A percentile compares a stretch with the other conserved stretches of the same genome.
These are phyloP conservation scores for Hymenoscyphus fraxineus DNA, from an alignment of 2,329 filamentous ascomycete species.

Conservation along the genomic window DNA sequence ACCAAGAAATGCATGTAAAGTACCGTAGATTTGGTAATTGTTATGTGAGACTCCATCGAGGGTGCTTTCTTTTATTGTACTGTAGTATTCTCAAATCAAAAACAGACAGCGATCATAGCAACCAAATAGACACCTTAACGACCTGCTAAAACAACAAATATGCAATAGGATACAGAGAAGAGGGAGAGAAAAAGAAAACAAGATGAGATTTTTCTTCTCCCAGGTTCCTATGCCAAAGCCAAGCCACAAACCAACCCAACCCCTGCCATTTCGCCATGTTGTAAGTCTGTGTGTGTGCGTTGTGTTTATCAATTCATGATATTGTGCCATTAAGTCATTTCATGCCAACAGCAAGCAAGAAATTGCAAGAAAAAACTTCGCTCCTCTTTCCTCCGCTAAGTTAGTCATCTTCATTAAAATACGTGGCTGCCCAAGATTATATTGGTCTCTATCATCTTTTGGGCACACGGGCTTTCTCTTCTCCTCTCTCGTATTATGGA, in stretches of 20 bases:
- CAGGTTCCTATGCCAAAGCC: background rate
- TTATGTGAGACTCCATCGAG: constrained; percentile 1
- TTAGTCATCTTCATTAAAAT: constrained; percentile 7
- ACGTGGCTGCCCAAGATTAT: background rate
- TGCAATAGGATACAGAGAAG: constrained; percentile 17
- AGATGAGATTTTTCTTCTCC: background rate
- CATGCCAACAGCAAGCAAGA: background rate
- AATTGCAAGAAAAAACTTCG: background rate
- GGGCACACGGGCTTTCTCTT: background rate
- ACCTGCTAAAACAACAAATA: constrained; percentile 21
- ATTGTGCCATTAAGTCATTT: constrained; percentile 9
- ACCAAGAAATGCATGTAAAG: background rate
- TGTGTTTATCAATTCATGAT: constrained; percentile 8
- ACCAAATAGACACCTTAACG: constrained; percentile 18
- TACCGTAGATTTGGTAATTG: background rate
- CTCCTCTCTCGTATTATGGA: background rate
- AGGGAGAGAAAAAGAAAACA: background rate
- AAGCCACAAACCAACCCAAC: background rate
- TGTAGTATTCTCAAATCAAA: background rate
- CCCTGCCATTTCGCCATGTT: background rate
- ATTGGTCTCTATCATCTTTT: background rate
- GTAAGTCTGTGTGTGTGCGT: background rate
- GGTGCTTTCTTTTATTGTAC: constrained; percentile 2
- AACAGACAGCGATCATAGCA: constrained; percentile 6
- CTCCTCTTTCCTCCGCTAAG: background rate